phyloP scores from a whole-genome alignment of 1,284 basidiomycete species.

The Mrakiaceae sp. region DNA sequence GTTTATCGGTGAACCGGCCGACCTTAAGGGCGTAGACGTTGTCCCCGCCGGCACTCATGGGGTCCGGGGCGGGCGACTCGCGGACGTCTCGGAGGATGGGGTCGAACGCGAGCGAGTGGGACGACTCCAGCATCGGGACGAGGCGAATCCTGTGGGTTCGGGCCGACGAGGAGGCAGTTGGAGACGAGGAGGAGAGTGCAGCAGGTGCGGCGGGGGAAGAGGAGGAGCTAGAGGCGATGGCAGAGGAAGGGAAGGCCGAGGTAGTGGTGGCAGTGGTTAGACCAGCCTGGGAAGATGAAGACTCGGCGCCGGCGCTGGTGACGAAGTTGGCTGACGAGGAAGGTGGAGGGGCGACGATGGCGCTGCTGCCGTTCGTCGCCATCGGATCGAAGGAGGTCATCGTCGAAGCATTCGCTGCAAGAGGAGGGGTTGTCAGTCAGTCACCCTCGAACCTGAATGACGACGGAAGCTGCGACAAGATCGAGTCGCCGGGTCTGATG shows the following conservation, averaged over 20 bases:
- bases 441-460: neutral
- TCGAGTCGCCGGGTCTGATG: neutral
- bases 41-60: slow-evolving; percentile 19
- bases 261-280: neutral
- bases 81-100: slow-evolving; percentile 75
- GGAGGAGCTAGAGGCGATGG: neutral
- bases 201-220: neutral
- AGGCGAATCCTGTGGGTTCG: slow-evolving; percentile 51
- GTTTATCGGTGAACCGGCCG: slow-evolving; percentile 74
- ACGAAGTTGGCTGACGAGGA: neutral
- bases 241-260: neutral
- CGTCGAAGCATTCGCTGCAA: too few species aligned
- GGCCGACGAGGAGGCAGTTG: neutral
- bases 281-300: neutral
- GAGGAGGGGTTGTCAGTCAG: too few species aligned
- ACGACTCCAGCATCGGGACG: slow-evolving; percentile 85
- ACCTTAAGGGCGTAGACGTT: slow-evolving; percentile 63
- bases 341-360: too few species aligned
- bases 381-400: too few species aligned
- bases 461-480: neutral
- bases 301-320: neutral
- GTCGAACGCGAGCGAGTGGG: slow-evolving; percentile 82
- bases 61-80: slow-evolving; percentile 32
- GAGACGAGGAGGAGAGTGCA: neutral
- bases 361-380: too few species aligned